Evolutionary conservation across 176 grass and related monocot genomes (phyloP), one percentile per base, ranked within the genome.

Genomic region (Zizania latifolia): DNA sequence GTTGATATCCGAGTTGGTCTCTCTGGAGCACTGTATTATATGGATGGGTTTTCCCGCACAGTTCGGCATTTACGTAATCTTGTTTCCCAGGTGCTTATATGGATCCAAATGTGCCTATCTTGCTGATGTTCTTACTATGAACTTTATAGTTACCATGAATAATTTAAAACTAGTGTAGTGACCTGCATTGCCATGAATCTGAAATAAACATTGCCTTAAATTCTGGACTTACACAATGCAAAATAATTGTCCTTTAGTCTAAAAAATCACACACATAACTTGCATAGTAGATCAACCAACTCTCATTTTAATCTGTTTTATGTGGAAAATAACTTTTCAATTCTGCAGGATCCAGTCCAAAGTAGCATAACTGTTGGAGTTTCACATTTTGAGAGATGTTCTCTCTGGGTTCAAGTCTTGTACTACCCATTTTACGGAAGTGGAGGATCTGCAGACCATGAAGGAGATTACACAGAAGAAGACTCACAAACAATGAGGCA

Each of bases 401-500:
- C 89, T 17, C 76, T 99, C 68, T 99, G 95, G 91, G 95, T 99
- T 79, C 89, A 99, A 91, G 91, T 99, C 51, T 73, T 99, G 54
- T 94, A 99, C 83, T 99, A 99, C 28, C 91, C 95, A 34, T 99
- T 94, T 69, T 84, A 82, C 35, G 95, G 95, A 81, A 92, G 51
- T 45, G 69, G 86, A 34, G 77, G 87, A 67, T 67, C 91, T 10
- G 81, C 59, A 60, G 86, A 92, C 35, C 94, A 90, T 30, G 91
- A 92, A 92, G 91, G 89, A 73, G 92, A 99, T 69, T 99, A 99
- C 82, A 79, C 89, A n/a, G 95, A 99, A 75, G 95, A 99, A 72
- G 95, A 99, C 82, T 79, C 86, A 40, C 95, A 99, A 70, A 87
- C 92, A 28, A 83, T 81, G 65, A 85, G 84, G 76, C 95, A 99